Base-by-base conservation (phyloP, 768 basidiomycete genomes). In the Phylloporus sp. region DNA sequence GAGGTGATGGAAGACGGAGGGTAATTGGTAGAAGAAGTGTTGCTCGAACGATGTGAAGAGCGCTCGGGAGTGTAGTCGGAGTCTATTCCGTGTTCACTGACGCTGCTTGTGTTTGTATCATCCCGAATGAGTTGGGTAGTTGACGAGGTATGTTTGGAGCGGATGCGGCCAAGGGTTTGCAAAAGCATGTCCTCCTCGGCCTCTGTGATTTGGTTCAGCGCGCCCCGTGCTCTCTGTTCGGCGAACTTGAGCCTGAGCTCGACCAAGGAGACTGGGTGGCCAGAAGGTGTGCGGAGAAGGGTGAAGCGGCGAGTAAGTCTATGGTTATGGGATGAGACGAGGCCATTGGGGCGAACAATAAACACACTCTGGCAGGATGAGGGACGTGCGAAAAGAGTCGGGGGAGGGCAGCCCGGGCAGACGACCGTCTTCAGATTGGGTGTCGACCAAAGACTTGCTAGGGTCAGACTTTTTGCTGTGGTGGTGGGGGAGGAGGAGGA, bases 111-210 rank as follows among this genome's bases (percentile, higher is more conserved):
- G 48, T 50, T 58, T 52, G 56, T 29, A 53, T 63, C 60, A 20
- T 57, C 56, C 29, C 45, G 55, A 47, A 29, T 57, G 13, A 58
- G 47, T 34, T 57, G 65, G 36, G 5, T 56, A 45, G 60, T 50
- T 20, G 62, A 52, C 32, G 59, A 11, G 28, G 64, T 36, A 49
- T 65, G 66, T 59, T 67, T 72, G n/a, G 71, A 64, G 53, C 74
- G 77, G n/a, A 80, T 67, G 51, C 73, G 67, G 47, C 80, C 81
- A 50, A 93, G 73, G 13, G 83, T 84, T 71, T 87, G 84, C 53
- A 93, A 70, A 54, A 93, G 76, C 83, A 92, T 89, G 50, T 86
- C 85, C 71, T 91, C 87, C 65, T 92, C 91, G 61, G 84, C 86
- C 70, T 90, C 87, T 47, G 86, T 78, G 45, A 93, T 80, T 49